Percentiles rank a stretch among this genome's conserved stretches.
Conservation (phyloP, 495 filamentous ascomycete species). For the Penicillium robsamsonii region DNA sequence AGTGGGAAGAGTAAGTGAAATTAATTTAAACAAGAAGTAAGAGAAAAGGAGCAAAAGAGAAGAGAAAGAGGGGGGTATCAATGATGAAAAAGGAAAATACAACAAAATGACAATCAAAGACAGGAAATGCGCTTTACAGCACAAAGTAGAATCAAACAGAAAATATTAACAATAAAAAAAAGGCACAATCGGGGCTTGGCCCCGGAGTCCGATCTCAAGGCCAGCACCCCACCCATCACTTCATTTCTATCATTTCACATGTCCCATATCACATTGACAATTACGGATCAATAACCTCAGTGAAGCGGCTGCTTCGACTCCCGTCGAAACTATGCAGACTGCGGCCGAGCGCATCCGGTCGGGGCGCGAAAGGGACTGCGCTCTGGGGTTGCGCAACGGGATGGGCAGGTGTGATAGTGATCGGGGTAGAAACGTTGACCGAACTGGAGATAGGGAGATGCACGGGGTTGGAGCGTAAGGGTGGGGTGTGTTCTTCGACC, state of each 20-base stretch:
- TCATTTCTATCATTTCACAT: constrained; percentile 29
- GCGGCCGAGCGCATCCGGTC: constrained; percentile 49
- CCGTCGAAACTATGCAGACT: constrained; percentile 55
- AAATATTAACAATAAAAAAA: not conserved
- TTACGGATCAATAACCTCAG: constrained; percentile 42
- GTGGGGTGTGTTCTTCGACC: constrained; percentile 29
- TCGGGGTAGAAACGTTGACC: constrained; percentile 32
- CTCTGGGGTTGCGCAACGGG: constrained; percentile 27
- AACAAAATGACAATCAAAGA: constrained; percentile 9
- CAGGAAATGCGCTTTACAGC: constrained; percentile 8
- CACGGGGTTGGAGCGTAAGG: constrained; percentile 48
- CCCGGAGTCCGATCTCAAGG: not conserved
- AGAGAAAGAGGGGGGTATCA: constrained; percentile 19
- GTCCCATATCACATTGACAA: constrained; percentile 18
- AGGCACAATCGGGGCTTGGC: not conserved
- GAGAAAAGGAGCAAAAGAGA: not conserved
- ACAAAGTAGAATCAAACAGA: constrained; percentile 5
- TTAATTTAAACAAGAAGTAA: not conserved
- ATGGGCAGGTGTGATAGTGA: constrained; percentile 24
- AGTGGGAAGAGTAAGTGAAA: not conserved
- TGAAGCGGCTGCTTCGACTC: constrained; percentile 55
- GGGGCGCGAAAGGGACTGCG: constrained; percentile 26
- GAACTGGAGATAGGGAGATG: constrained; percentile 48
- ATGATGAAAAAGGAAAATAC: constrained; percentile 10
- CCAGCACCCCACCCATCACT: constrained; percentile 10